Evolutionary conservation across 345 rosid species (phyloP).

Genomic region (Sisymbrium altissimum): DNA sequence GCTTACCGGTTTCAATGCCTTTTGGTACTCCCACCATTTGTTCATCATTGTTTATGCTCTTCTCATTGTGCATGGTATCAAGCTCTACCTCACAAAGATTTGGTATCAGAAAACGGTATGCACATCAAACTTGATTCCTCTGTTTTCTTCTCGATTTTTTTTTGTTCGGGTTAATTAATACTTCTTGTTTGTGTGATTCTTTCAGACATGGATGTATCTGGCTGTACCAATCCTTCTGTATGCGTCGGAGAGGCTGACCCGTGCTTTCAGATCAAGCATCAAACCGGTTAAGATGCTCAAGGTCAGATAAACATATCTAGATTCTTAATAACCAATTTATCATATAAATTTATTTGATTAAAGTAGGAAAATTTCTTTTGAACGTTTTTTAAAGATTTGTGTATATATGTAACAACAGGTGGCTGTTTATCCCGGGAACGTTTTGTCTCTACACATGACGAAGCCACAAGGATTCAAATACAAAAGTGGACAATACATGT

Average conservation of each 20-base stretch:
- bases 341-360: no score
- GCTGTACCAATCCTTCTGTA: slow-evolving; percentile 67
- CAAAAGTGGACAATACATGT: slow-evolving; percentile 95
- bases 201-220: slow-evolving; percentile 92
- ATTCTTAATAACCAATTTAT: neutral
- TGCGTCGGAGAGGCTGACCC: slow-evolving; percentile 59
- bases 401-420: slow-evolving; percentile 38
- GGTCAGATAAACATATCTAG: slow-evolving; percentile 28
- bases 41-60: slow-evolving; percentile 76
- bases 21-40: slow-evolving; percentile 88
- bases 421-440: slow-evolving; percentile 84
- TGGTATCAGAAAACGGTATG: slow-evolving; percentile 86
- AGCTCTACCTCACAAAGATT: slow-evolving; percentile 61
- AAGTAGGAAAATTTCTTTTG: neutral
- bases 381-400: neutral
- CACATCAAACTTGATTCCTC: neutral
- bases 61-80: slow-evolving; percentile 72
- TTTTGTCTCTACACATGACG: slow-evolving; percentile 73
- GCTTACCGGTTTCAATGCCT: slow-evolving; percentile 87
- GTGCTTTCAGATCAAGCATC: slow-evolving; percentile 83
- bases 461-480: slow-evolving; percentile 85
- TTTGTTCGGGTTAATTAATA: neutral
- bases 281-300: slow-evolving; percentile 74
- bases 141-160: neutral
- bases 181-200: neutral